Percentiles rank a stretch among this genome's conserved stretches.
Conservation (phyloP, 805 yeast genomes). For the Lipomyces sp. region DNA sequence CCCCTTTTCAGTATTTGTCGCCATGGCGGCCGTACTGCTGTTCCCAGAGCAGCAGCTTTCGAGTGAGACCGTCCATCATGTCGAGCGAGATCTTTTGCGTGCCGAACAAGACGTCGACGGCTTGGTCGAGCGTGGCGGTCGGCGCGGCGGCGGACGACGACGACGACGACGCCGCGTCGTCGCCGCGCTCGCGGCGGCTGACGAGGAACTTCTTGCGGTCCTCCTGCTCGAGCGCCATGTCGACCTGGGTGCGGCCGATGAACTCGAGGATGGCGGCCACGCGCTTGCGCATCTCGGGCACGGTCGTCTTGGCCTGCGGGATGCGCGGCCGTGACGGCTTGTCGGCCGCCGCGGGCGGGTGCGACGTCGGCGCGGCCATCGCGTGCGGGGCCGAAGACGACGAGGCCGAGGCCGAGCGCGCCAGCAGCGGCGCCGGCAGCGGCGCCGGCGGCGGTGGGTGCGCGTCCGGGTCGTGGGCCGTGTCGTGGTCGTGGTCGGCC, state of each 20-base stretch:
- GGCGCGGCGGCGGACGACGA: conserved; percentile 5
- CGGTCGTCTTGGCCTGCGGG: conserved; percentile 70
- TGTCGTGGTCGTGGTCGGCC: conserved; percentile 2
- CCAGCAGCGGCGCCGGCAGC: neutral
- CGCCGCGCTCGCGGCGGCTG: conserved; percentile 29
- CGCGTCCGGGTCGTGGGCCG: neutral
- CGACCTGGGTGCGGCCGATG: conserved; percentile 81
- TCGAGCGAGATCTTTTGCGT: conserved; percentile 58
- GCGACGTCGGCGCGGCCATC: conserved; percentile 15
- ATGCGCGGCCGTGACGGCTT: conserved; percentile 80
- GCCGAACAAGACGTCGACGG: conserved; percentile 42
- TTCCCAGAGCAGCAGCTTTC: conserved; percentile 75
- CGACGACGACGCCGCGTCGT: neutral
- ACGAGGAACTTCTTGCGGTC: conserved; percentile 51
- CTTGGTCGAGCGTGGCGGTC: conserved; percentile 32
- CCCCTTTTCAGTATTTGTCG: too few species aligned
- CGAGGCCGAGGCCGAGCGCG: conserved; percentile 1
- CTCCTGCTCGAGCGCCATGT: conserved; percentile 70
- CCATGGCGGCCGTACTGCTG: conserved; percentile 57
- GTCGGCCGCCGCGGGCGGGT: conserved; percentile 33
- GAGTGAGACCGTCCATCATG: conserved; percentile 70
- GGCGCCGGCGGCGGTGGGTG: neutral
- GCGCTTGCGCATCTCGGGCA: conserved; percentile 82
- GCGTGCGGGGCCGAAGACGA: neutral
- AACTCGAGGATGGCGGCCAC: conserved; percentile 89